Evolutionary conservation across 192 early-diverging fungal genomes (phyloP).

Genomic region (Borealophlyctis nickersoniae): DNA sequence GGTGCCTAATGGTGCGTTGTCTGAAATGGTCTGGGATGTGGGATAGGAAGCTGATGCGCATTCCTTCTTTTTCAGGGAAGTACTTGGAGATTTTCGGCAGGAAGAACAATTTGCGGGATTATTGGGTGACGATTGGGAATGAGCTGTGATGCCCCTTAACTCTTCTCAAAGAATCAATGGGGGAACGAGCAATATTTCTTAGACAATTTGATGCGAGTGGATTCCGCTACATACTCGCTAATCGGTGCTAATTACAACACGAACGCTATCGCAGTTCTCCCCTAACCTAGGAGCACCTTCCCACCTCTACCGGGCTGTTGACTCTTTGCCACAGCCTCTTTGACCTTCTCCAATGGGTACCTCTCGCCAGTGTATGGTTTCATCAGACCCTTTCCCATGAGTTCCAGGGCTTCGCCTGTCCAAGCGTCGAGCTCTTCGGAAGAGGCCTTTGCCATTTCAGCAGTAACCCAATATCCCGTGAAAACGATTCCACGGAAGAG

Average conservation of each 20-base stretch:
- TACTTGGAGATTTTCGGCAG: slow-evolving; percentile 96
- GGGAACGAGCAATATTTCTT: too few species aligned
- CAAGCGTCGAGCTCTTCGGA: background rate
- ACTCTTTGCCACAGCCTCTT: background rate
- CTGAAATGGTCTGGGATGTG: too few species aligned
- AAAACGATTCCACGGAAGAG: slow-evolving; percentile 1
- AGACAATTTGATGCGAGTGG: too few species aligned
- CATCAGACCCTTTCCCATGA: background rate
- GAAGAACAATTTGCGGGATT: slow-evolving; percentile 92
- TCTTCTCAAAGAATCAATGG: too few species aligned
- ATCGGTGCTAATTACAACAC: too few species aligned
- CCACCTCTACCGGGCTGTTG: background rate
- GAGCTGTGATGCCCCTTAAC: too few species aligned
- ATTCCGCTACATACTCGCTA: too few species aligned
- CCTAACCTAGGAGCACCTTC: background rate
- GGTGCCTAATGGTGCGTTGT: slow-evolving; percentile 75
- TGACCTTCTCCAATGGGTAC: background rate
- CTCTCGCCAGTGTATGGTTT: background rate
- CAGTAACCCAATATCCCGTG: background rate
- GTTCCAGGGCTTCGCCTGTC: background rate
- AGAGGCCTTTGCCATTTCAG: background rate
- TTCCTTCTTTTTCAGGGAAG: slow-evolving; percentile 64
- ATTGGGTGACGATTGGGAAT: slow-evolving; percentile 96
- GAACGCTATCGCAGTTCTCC: too few species aligned
- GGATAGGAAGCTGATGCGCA: too few species aligned